Conservation (phyloP, 352 stramenopile genomes). For the Phytopythium boreale region DNA sequence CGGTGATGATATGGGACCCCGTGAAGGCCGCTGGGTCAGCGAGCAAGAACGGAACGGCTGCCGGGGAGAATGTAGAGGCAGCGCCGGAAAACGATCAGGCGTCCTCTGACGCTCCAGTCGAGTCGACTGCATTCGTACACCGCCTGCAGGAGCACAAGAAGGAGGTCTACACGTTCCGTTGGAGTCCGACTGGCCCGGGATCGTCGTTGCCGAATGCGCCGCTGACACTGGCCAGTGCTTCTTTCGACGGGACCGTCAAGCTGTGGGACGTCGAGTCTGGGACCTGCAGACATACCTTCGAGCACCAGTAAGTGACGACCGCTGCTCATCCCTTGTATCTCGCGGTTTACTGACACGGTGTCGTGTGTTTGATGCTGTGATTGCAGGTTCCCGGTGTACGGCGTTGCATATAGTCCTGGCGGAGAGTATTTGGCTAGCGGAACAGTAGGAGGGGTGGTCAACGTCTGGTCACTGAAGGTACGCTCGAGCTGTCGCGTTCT, state of each 20-base stretch:
- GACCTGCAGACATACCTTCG: conserved; percentile 90
- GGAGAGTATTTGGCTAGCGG: conserved; percentile 96
- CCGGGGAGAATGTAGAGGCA: conserved; percentile 24
- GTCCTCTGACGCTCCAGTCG: conserved; percentile 16
- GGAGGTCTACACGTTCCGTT: conserved; percentile 93
- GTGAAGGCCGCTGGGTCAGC: conserved; percentile 17
- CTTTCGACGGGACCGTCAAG: conserved; percentile 95
- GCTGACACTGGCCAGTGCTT: conserved; percentile 91
- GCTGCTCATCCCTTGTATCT: background rate
- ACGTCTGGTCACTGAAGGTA: conserved; percentile 97
- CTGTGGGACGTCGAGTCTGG: conserved; percentile 93
- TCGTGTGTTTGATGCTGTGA: conserved; percentile 2
- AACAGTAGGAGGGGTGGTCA: conserved; percentile 95
- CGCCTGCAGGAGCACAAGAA: conserved; percentile 91
- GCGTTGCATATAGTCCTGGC: conserved; percentile 82
- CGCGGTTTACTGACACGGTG: conserved; percentile 16
- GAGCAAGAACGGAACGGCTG: conserved; percentile 16
- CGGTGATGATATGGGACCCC: conserved; percentile 96
- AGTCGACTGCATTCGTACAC: conserved; percentile 52
- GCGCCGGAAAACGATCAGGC: conserved; percentile 22
- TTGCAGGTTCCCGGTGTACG: conserved; percentile 81
- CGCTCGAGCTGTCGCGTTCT: conserved; percentile 20
- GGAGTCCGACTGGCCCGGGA: conserved; percentile 83
- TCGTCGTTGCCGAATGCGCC: conserved; percentile 57
- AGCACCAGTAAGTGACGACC: conserved; percentile 83